A percentile compares a stretch with the other conserved stretches of the same genome.
Conservation (phyloP, 148 eudicot genomes). For the Salicornia ramosissima region DNA sequence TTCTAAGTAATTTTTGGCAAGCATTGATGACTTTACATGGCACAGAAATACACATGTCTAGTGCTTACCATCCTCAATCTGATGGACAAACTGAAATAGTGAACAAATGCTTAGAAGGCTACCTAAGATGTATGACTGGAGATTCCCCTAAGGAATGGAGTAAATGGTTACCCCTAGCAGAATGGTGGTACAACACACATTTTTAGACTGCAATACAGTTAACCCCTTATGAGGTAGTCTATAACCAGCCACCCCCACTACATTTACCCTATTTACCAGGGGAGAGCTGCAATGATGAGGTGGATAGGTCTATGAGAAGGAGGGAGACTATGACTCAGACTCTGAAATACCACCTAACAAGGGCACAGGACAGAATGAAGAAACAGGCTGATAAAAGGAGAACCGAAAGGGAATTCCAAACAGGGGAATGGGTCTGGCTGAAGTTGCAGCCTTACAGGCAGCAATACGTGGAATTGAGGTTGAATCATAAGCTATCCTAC, state of each 20-base stretch:
- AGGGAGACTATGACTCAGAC: too few relatives aligned
- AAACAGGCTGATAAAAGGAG: not conserved
- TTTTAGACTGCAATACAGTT: not conserved
- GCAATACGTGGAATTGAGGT: not conserved
- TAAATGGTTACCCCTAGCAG: not conserved
- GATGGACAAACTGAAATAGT: not conserved
- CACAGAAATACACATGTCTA: not conserved
- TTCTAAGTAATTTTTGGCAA: not conserved
- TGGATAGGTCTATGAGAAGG: not conserved
- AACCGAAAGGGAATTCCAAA: not conserved
- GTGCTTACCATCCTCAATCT: not conserved
- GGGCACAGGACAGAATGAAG: not conserved
- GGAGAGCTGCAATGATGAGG: not conserved
- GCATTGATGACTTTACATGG: not conserved
- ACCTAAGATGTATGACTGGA: not conserved
- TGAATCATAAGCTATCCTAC: not conserved
- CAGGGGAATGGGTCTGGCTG: not conserved
- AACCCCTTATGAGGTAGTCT: not conserved
- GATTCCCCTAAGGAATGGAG: not conserved
- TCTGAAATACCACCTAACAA: not conserved
- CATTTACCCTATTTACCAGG: not conserved
- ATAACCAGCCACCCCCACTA: not conserved
- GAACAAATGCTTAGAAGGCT: too few relatives aligned
- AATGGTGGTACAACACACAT: not conserved
- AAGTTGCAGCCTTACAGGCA: not conserved